Conservation (phyloP, 2,329 filamentous ascomycete species). For the Didymella segeticola region DNA sequence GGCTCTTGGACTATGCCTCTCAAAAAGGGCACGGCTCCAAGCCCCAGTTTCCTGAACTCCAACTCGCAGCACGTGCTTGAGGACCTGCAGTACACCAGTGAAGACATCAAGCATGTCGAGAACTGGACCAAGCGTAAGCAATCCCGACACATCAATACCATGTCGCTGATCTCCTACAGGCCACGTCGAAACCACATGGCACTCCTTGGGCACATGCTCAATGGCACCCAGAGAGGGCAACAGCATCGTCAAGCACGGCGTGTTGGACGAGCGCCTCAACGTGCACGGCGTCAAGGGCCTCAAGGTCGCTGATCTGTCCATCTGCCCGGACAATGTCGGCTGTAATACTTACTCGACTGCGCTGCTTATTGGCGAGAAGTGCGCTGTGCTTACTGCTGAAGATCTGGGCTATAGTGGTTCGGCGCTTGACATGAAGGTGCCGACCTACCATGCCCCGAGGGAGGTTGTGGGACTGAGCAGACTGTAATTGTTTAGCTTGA, state of each 20-base stretch:
- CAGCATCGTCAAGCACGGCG: constrained; percentile 80
- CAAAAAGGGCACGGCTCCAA: constrained; percentile 60
- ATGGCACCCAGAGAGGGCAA: constrained; percentile 81
- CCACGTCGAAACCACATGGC: constrained; percentile 80
- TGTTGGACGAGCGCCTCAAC: constrained; percentile 77
- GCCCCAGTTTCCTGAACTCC: constrained; percentile 64
- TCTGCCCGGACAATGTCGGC: constrained; percentile 79
- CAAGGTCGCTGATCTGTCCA: constrained; percentile 77
- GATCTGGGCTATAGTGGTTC: constrained; percentile 76
- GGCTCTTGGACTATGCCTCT: constrained; percentile 72
- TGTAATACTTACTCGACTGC: constrained; percentile 70
- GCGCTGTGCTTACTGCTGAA: constrained; percentile 71
- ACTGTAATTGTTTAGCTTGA: constrained; percentile 39
- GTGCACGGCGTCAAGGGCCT: constrained; percentile 78
- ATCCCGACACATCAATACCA: not conserved
- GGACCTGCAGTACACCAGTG: constrained; percentile 69
- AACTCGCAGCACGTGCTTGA: constrained; percentile 67
- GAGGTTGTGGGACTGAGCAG: constrained; percentile 53
- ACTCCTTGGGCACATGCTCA: constrained; percentile 71
- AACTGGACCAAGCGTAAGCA: constrained; percentile 61
- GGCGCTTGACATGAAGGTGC: constrained; percentile 79
- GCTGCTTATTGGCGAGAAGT: constrained; percentile 78
- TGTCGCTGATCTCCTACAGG: constrained; percentile 24
- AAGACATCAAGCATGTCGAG: constrained; percentile 70
- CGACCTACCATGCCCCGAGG: constrained; percentile 56